phyloP scores from a whole-genome alignment of 2,329 filamentous ascomycete species.

The Pseudocercospora fijiensis region DNA sequence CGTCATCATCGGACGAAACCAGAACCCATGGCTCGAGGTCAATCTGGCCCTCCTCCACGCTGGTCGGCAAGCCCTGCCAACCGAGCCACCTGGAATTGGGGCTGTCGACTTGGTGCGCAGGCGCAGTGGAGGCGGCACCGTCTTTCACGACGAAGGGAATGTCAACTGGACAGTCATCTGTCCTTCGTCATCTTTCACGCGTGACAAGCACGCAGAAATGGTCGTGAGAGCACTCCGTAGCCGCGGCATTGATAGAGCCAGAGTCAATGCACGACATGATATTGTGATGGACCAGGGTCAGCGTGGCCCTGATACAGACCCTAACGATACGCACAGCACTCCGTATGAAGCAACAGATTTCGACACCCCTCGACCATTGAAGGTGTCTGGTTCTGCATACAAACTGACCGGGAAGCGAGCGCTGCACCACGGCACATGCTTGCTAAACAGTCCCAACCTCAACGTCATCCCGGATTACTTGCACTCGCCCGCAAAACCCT shows the following conservation, averaged over 20 bases:
- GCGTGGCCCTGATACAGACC: conserved; percentile 30
- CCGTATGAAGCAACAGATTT: conserved; percentile 42
- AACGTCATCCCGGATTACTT: conserved; percentile 67
- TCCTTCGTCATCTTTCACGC: conserved; percentile 71
- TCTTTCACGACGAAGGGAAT: conserved; percentile 92
- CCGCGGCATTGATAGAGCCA: conserved; percentile 59
- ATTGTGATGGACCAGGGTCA: conserved; percentile 69
- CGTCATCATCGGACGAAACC: conserved; percentile 90
- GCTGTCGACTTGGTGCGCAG: conserved; percentile 70
- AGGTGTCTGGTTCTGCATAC: conserved; percentile 92
- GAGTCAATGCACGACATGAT: conserved; percentile 88
- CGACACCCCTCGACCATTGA: conserved; percentile 50
- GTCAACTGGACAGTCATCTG: conserved; percentile 93
- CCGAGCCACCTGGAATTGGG: conserved; percentile 44
- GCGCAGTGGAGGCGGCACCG: conserved; percentile 83
- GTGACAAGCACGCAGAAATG: conserved; percentile 88
- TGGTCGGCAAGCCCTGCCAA: conserved; percentile 35
- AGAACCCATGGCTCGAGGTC: conserved; percentile 95
- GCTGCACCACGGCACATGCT: conserved; percentile 89
- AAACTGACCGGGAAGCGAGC: conserved; percentile 80
- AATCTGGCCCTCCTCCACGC: conserved; percentile 64
- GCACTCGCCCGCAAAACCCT: conserved; percentile 72
- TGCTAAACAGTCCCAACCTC: conserved; percentile 76
- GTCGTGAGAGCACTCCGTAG: conserved; percentile 75
- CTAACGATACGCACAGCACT: conserved; percentile 47